These are phyloP conservation scores for Borovskyia barvae DNA, from an alignment of 208 protist genomes.

Conservation along the genomic window DNA sequence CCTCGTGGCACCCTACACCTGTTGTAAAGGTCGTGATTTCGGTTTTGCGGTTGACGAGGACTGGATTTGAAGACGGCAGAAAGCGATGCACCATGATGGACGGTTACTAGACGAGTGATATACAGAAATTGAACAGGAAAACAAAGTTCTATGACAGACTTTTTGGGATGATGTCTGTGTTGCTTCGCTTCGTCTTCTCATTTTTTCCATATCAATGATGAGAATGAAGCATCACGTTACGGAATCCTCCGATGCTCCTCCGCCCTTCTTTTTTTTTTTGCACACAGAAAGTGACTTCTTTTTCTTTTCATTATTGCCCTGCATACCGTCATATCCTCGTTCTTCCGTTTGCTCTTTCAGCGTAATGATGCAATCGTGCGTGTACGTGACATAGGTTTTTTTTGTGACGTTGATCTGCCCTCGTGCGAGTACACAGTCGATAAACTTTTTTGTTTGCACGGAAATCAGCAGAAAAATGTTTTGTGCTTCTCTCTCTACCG, in stretches of 20 bases:
- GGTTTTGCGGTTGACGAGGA: constrained; percentile 71
- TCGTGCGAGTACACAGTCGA: too few species aligned
- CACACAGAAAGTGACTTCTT: neutral
- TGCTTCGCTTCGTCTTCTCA: neutral
- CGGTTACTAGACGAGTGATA: neutral
- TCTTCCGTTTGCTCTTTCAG: constrained; percentile 3
- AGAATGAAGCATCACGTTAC: neutral
- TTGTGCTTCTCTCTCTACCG: too few species aligned
- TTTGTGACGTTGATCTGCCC: too few species aligned
- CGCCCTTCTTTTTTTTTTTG: neutral
- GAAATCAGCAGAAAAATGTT: too few species aligned
- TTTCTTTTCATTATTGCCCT: constrained; percentile 4
- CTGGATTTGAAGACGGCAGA: constrained; percentile 38
- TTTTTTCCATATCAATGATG: neutral
- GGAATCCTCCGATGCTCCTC: neutral
- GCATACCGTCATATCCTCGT: neutral
- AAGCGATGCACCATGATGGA: neutral
- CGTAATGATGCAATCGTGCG: too few species aligned
- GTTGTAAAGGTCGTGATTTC: constrained; percentile 87
- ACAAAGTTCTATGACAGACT: neutral
- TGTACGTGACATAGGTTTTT: too few species aligned
- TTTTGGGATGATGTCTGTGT: neutral
- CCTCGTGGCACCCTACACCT: constrained; percentile 88
- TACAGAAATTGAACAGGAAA: constrained; percentile 6
- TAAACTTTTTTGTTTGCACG: too few species aligned